phyloP scores from a whole-genome alignment of 106 monocot species.

The Allium sativum region DNA sequence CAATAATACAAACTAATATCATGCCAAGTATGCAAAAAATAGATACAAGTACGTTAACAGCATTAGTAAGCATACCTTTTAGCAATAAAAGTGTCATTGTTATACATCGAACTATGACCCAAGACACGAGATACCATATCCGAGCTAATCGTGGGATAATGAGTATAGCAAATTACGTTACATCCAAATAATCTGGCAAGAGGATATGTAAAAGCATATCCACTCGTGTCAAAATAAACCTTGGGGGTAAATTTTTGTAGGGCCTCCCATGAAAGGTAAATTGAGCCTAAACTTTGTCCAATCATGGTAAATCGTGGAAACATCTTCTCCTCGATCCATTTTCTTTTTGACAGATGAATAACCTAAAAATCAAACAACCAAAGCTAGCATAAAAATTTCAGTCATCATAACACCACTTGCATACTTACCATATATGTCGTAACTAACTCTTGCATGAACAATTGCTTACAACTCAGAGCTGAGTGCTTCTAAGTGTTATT shows the following conservation, averaged over 20 bases:
- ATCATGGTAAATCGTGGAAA: constrained; percentile 98
- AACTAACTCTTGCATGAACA: too few relatives aligned
- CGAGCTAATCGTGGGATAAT: constrained; percentile 94
- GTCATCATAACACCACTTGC: too few relatives aligned
- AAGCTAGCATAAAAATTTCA: neutral
- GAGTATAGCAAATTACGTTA: constrained; percentile 91
- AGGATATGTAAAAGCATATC: constrained; percentile 98
- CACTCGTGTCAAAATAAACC: constrained; percentile 89
- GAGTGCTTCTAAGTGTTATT: too few relatives aligned
- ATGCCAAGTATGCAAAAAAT: too few relatives aligned
- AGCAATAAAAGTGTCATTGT: constrained; percentile 69
- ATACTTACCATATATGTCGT: too few relatives aligned
- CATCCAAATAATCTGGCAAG: constrained; percentile 86
- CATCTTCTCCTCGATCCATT: constrained; percentile 75
- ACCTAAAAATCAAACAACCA: constrained; percentile 31
- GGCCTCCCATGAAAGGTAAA: constrained; percentile 93
- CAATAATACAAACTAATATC: too few relatives aligned
- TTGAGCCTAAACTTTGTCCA: constrained; percentile 86
- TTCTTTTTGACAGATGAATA: constrained; percentile 56
- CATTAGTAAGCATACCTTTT: constrained; percentile 42
- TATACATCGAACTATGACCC: constrained; percentile 66
- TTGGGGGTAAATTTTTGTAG: constrained; percentile 64
- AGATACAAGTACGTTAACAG: too few relatives aligned
- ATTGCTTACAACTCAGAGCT: too few relatives aligned
- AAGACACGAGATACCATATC: constrained; percentile 85